Evolutionary conservation across 805 yeast genomes (phyloP), one percentile per base, ranked within the genome.

Genomic region (Wickerhamiella kurtzmanii): DNA sequence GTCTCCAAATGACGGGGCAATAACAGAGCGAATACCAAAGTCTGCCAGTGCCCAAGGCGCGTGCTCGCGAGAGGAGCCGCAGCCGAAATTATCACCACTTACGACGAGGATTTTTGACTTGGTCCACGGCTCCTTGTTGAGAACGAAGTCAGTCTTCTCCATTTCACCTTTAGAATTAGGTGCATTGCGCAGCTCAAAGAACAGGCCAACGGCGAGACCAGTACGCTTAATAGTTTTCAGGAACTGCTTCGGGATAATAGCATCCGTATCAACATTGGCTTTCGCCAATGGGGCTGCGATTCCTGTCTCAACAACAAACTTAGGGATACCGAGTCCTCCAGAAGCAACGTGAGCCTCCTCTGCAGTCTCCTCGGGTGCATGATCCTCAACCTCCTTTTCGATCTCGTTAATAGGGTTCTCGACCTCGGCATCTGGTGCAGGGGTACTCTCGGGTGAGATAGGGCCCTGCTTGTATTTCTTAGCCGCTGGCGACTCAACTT

Each of bases 1-100:
- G 68, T 92, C 98, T 65, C 97, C 98, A 58, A 89, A 92, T 0
- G 96, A 87, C 48, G 97, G 98, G 4, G 97, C 97, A 65, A 92
- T 88, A 61, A 92, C 83, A 53, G 89, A 81, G 66, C 83, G 81
- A 66, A 92, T 87, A 66, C 98, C 98, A 60, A 92, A 92, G 68
- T 92, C 98, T 60, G 87, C 88, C 56, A 92, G 74, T 2, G 98
- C 97, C 98, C 98, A 92, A 49, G 98, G 97, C 32, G 98, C 98
- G 61, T 92, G 98, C 67, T 92, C 98, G 75, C 98, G 85, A 1
- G 96, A 88, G 37, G 96, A 88, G 60, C 98, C 98, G 72, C 98
- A 92, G 56, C 98, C 98, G 63, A 92, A 92, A 73, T 92, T 92
- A 63, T 85, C 94, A 64, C 98, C 98, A 39, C 94, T 79, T 50